Base-by-base conservation (phyloP, 2,329 filamentous ascomycete genomes). In the Claviceps sp. region DNA sequence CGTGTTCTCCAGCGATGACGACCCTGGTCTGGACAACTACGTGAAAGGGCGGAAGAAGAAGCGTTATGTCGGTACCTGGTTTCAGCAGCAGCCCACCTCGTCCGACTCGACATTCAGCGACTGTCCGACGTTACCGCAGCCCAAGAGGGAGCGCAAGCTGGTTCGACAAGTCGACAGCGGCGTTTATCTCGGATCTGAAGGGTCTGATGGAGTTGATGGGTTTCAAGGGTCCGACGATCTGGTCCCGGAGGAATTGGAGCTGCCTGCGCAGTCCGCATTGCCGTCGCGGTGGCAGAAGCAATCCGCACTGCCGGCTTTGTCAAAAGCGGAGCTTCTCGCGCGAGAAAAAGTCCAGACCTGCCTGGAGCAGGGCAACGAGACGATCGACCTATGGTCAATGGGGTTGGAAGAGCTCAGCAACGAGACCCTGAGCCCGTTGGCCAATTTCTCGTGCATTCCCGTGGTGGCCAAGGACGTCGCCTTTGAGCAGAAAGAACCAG, bases 1-100 rank as follows among this genome's bases (percentile, higher is more conserved):
- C 48, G 65, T 87, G 26, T 88, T 88, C 65, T 87, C 82, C 4
- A 84, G 81, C 62, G 84, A 88, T 54, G 83, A 87, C 59, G 83
- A 86, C 53, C 80, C 81, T 2, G 76, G 77, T 1, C 64, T 82
- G 47, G 81, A 85, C 54, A 83, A 84, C 59, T 86, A 86, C 60
- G 68, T 72, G 24, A 69, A 76, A 47, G 73, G 72, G 1, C 70
- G 73, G 26, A 72, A 75, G 56, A 75, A 76, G 54, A 87, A 86
- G 69, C 74, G 78, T 48, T 82, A 84, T 55, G 69, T 79, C 44
- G 84, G 84, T 4, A 75, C 82, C 4, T 88, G 84, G 84, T 87
- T 78, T 63, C 75, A 77, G 54, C 81, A 83, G 61, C 72, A 73
- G 42, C 74, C 70, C n/a, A 65, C 63, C 3, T 76, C 74, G 5